These are phyloP conservation scores for Austroboletus eburneus DNA, from an alignment of 768 basidiomycete genomes.

Conservation along the genomic window DNA sequence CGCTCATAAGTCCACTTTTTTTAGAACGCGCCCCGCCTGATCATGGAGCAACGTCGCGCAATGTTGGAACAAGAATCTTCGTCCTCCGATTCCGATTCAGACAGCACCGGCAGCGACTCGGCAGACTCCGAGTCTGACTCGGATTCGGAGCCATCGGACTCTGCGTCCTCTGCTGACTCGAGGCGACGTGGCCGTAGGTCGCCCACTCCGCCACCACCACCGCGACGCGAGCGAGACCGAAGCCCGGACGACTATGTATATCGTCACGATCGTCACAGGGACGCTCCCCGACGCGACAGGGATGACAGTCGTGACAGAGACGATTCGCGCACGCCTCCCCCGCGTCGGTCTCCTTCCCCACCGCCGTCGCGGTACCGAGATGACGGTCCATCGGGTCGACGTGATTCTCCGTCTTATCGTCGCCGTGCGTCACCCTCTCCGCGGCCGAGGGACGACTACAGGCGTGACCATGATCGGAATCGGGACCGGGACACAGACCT, in stretches of 20 bases:
- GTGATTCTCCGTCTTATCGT: conserved; percentile 24
- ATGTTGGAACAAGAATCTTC: conserved; percentile 69
- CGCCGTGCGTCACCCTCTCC: conserved; percentile 22
- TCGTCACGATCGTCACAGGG: conserved; percentile 17
- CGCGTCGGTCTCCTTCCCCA: conserved; percentile 26
- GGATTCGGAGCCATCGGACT: conserved; percentile 35
- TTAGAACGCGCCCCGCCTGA: conserved; percentile 86
- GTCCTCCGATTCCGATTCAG: conserved; percentile 38
- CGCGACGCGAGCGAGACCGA: conserved; percentile 21
- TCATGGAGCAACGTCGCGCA: conserved; percentile 91
- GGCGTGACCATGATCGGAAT: conserved; percentile 20
- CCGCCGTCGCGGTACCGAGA: conserved; percentile 26
- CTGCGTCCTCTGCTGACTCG: conserved; percentile 34
- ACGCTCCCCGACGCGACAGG: conserved; percentile 12
- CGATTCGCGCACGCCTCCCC: conserved; percentile 34
- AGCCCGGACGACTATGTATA: conserved; percentile 15
- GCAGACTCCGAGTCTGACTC: conserved; percentile 41
- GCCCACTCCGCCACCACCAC: conserved; percentile 33
- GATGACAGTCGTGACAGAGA: conserved; percentile 25
- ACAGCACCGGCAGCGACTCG: conserved; percentile 27
- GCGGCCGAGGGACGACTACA: conserved; percentile 15
- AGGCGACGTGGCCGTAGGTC: conserved; percentile 27
- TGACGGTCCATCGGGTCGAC: conserved; percentile 18
- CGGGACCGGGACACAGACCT: conserved; percentile 23
- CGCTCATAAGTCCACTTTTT: conserved; percentile 6